Base-by-base conservation (phyloP, 2,329 filamentous ascomycete species). In the Emydomyces testavorans region DNA sequence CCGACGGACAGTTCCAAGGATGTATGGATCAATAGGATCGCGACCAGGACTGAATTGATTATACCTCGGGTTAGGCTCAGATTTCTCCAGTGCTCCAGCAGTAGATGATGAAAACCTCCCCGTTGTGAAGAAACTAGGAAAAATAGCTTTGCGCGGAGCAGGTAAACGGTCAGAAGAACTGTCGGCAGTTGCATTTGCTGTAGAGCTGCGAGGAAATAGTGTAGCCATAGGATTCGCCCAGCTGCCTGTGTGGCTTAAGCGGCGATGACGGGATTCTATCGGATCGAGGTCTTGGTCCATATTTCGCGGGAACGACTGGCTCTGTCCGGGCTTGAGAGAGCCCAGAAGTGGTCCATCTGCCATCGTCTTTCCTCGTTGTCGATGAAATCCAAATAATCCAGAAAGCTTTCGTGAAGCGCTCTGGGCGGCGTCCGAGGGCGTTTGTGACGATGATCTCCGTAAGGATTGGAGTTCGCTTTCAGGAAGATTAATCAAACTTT, bases 251-350 rank as follows among this genome's bases (percentile, higher is more conserved):
- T 79, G 73, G 53, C 76, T 80, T 18, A 71, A 62, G 52, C 78
- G 73, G 20, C 78, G 71, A 47, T 71, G 69, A 48, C 71, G 69
- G 20, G 66, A 64, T 7, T 69, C 71, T 36, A 69, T 68, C 3
- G 71, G 65, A 54, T 78, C 75, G 34, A 71, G 60, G 6, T 72
- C 72, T 35, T 79, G 73, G 40, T 71, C 68, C 26, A 69, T 41
- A 52, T 73, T 71, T 29, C 77, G 69, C 11, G 79, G 79, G 58
- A 81, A 74, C n/a, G 78, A 81, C 53, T 80, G 78, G 51, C 77
- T 80, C 52, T 81, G 77, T 0, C 72, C 70, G 40, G 74, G 65
- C 53, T 78, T 79, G 52, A 80, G 59, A n/a, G 73, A 73, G 13
- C 78, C 78, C 24, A 79, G 58, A 32, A 72, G 60, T 35, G 76